Conservation (phyloP, 345 rosid species). For the Cardiospermum halicacabum region DNA sequence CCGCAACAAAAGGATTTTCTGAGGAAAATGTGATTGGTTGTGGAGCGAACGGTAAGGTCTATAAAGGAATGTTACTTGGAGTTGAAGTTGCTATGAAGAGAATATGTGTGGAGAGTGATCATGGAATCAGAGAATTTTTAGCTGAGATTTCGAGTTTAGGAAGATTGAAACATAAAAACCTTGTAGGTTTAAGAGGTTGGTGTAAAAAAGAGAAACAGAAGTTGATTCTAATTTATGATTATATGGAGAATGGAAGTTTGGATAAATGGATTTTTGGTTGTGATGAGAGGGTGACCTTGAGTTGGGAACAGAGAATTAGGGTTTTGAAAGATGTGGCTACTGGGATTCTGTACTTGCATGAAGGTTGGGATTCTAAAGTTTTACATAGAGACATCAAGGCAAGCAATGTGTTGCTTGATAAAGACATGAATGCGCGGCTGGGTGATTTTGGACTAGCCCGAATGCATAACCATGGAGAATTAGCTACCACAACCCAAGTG, state of each 20-base stretch:
- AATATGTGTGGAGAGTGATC: conserved; percentile 13
- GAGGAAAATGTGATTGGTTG: conserved; percentile 29
- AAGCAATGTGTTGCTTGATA: conserved; percentile 32
- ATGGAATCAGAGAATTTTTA: conserved; percentile 23
- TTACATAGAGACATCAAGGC: conserved; percentile 33
- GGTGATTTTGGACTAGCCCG: conserved; percentile 29
- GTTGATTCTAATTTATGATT: conserved; percentile 28
- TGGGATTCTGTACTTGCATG: conserved; percentile 25
- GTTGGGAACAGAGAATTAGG: conserved; percentile 24
- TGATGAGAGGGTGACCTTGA: conserved; percentile 14
- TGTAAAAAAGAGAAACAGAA: conserved; percentile 22
- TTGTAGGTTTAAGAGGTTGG: conserved; percentile 30
- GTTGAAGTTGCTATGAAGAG: conserved; percentile 24
- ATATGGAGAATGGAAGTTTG: conserved; percentile 33
- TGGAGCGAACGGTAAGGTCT: conserved; percentile 35
- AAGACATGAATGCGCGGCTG: conserved; percentile 27
- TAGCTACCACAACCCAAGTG: conserved; percentile 22
- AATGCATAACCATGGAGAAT: conserved; percentile 15
- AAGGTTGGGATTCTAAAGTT: conserved; percentile 33
- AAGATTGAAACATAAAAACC: conserved; percentile 27
- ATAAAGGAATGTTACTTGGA: conserved; percentile 23
- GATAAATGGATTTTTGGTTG: conserved; percentile 21
- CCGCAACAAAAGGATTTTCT: conserved; percentile 27
- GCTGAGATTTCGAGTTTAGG: conserved; percentile 32
- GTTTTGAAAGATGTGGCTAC: conserved; percentile 26